Percentiles rank a stretch among this genome's conserved stretches.
Conservation (phyloP, 768 basidiomycete species). For the Coprinellus micaceus region DNA sequence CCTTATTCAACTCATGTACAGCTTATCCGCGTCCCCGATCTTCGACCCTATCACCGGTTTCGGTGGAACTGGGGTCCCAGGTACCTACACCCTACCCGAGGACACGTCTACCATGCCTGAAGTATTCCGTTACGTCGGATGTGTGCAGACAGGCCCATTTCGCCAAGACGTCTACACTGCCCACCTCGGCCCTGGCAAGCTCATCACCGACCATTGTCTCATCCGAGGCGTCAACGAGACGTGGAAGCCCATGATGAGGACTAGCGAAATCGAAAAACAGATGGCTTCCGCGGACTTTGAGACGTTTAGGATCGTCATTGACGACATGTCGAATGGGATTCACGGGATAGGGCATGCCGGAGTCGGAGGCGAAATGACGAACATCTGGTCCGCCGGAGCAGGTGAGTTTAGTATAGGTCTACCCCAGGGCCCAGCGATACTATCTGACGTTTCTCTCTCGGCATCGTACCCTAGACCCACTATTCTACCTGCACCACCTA, state of each 20-base stretch:
- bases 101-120: background rate
- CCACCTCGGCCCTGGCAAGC: background rate
- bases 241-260: background rate
- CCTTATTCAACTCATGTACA: background rate
- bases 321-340: background rate
- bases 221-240: background rate
- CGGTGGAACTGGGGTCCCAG: slow-evolving; percentile 1
- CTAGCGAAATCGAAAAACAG: background rate
- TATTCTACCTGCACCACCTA: slow-evolving; percentile 8
- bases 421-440: too few species aligned
- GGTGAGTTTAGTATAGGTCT: slow-evolving; percentile 1
- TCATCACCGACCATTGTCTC: slow-evolving; percentile 4
- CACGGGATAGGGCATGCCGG: slow-evolving; percentile 1
- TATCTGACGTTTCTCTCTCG: background rate
- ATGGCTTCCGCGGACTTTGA: background rate
- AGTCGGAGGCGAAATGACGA: slow-evolving; percentile 4
- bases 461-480: background rate
- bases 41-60: slow-evolving; percentile 8
- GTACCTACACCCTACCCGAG: background rate
- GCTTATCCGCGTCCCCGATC: background rate
- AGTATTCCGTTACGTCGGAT: background rate
- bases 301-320: background rate
- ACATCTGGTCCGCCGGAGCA: background rate
- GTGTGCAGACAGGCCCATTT: slow-evolving; percentile 4
- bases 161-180: background rate